Evolutionary conservation across 306 rosid species (phyloP).

Genomic region (Cicer yamashitae): DNA sequence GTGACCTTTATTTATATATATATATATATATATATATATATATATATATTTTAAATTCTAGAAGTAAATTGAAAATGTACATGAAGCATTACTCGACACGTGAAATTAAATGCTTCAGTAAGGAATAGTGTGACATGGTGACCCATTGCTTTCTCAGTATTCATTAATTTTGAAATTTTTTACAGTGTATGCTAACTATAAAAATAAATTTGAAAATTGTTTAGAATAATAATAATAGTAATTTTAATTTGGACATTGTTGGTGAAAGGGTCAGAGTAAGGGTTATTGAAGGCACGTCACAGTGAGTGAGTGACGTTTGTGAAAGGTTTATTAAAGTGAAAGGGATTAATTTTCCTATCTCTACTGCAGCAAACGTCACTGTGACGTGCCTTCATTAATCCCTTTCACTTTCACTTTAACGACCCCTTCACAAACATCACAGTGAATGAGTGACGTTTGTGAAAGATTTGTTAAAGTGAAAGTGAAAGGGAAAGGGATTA

Average conservation of each 20-base stretch:
- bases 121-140: constrained; percentile 28
- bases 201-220: constrained; percentile 1
- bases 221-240: constrained; percentile 16
- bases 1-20: background rate
- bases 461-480: too few relatives aligned
- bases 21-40: too few relatives aligned
- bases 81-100: constrained; percentile 37
- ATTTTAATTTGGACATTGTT: constrained; percentile 30
- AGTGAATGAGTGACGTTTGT: too few relatives aligned
- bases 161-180: constrained; percentile 22
- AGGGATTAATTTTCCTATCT: too few relatives aligned
- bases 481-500: constrained; percentile 48
- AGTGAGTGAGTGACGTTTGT: constrained; percentile 25
- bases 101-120: constrained; percentile 40
- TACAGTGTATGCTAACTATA: background rate
- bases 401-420: too few relatives aligned
- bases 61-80: constrained; percentile 36
- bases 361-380: too few relatives aligned
- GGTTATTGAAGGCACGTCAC: constrained; percentile 42
- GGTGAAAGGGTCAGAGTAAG: constrained; percentile 45
- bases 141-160: constrained; percentile 37
- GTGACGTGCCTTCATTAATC: too few relatives aligned
- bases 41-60: background rate
- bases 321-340: too few relatives aligned
- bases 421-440: too few relatives aligned